A percentile compares a stretch with the other conserved stretches of the same genome.
These are phyloP conservation scores for Schoenoplectus triqueter DNA, from an alignment of 202 grass and related monocot genomes.

Conservation along the genomic window DNA sequence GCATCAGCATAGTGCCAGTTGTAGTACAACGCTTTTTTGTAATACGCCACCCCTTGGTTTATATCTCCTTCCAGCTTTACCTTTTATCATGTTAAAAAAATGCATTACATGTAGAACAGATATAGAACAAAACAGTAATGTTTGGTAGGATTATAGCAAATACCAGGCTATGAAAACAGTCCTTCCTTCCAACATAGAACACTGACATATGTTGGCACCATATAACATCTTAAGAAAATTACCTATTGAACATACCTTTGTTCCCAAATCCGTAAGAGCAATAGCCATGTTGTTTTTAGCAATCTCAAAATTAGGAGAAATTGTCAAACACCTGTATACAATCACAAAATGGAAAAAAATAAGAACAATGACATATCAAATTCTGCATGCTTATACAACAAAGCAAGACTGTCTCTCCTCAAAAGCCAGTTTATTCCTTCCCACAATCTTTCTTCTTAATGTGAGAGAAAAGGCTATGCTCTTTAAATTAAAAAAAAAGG, in stretches of 20 bases:
- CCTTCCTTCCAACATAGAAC: not conserved
- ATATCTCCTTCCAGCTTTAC: slow-evolving; percentile 97
- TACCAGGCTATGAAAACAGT: slow-evolving; percentile 3
- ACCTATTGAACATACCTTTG: slow-evolving; percentile 63
- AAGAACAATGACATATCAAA: not conserved
- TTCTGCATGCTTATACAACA: not conserved
- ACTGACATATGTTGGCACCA: slow-evolving; percentile 15
- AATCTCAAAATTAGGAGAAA: slow-evolving; percentile 99
- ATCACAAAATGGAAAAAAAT: slow-evolving; percentile 38
- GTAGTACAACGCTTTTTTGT: slow-evolving; percentile 96
- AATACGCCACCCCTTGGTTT: slow-evolving; percentile 94
- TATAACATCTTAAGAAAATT: not conserved
- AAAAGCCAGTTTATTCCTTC: slow-evolving; percentile 1
- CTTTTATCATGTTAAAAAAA: slow-evolving; percentile 46
- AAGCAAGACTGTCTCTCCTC: not conserved
- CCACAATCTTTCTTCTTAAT: not conserved
- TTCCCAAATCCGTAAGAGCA: slow-evolving; percentile 93
- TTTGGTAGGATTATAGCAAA: not conserved
- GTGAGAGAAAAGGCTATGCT: not conserved
- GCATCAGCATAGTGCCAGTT: slow-evolving; percentile 99
- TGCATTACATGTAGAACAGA: slow-evolving; percentile 18
- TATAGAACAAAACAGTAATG: not conserved
- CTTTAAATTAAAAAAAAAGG: not conserved
- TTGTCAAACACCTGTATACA: slow-evolving; percentile 80
- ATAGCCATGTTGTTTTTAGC: slow-evolving; percentile 99